Evolutionary conservation across 2,329 filamentous ascomycete genomes (phyloP), one percentile per base, ranked within the genome.

Genomic region (Akanthomyces uredinophilus): DNA sequence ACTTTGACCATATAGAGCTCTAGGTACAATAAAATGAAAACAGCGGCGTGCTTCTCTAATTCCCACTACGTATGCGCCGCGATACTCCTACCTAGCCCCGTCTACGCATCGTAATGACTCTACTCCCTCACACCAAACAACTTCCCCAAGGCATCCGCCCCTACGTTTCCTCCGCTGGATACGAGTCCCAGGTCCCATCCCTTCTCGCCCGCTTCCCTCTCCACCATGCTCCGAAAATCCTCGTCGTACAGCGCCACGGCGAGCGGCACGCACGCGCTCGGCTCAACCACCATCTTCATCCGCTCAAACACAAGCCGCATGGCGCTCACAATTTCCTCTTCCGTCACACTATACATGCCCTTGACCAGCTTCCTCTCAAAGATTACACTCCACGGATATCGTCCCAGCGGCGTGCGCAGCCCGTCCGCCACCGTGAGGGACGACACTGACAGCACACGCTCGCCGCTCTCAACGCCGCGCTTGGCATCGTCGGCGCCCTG

Each of bases 211-310:
- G 79, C 89, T 73, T 93, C 89, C 64, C 70, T 74, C 77, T 91
- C 86, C 11, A 93, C 89, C 74, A 88, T 74, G 14, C 70, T 72
- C 63, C 91, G 79, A 65, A 97, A 97, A 4, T 92, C 91, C 75
- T 96, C 91, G 72, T 96, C 89, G 66, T 86, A 97, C 67, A 98
- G 77, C 58, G 87, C 88, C 8, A 91, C 90, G 0, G 94, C 95
- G 64, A 98, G 74, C 1, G 87, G 85, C n/a, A 97, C 93, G 2
- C 88, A 92, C 0, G 90, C 86, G 74, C 89, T 93, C 24, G 94
- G 94, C 80, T 98, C 94, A 14, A 97, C 87, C 24, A 97, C 86
- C 52, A 96, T 78, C 84, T 98, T 97, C 81, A 95, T 86, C 63
- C 93, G 79, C 83, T 98, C 94, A 65, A 93, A 78, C 39, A 96